Evolutionary conservation across 331 rosid species (phyloP).

Genomic region (Telfairia occidentalis): DNA sequence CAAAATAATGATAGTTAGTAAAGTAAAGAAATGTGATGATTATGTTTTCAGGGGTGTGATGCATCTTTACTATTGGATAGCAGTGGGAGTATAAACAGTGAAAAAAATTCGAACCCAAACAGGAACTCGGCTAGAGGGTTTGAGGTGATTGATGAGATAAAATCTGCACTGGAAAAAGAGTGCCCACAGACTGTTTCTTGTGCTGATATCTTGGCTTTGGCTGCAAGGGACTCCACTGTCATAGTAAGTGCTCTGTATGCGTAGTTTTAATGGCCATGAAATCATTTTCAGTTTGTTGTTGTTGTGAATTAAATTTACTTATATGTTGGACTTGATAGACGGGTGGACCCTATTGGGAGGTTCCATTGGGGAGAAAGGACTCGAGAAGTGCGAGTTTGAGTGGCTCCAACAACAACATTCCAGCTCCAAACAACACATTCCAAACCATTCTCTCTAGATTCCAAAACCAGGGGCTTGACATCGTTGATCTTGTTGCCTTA

Average conservation of each 20-base stretch:
- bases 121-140: constrained; percentile 61
- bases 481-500: constrained; percentile 74
- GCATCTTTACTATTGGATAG: constrained; percentile 62
- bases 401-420: constrained; percentile 78
- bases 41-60: constrained; percentile 64
- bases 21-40: too few species aligned
- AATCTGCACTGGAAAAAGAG: constrained; percentile 59
- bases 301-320: background rate
- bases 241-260: background rate
- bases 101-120: constrained; percentile 60
- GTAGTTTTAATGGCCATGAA: background rate
- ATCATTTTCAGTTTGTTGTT: too few species aligned
- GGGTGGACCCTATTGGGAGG: constrained; percentile 73
- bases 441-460: constrained; percentile 67
- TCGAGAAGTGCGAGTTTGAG: constrained; percentile 59
- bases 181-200: constrained; percentile 18
- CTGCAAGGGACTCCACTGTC: constrained; percentile 17
- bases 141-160: constrained; percentile 65
- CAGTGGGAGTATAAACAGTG: constrained; percentile 43
- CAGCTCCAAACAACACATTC: constrained; percentile 86
- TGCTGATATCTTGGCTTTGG: constrained; percentile 14
- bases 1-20: too few species aligned
- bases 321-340: constrained; percentile 23
- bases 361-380: constrained; percentile 78
- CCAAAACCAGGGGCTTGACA: constrained; percentile 58